Evolutionary conservation across 2,329 filamentous ascomycete genomes (phyloP).

Genomic region (Sporothrix phasma): DNA sequence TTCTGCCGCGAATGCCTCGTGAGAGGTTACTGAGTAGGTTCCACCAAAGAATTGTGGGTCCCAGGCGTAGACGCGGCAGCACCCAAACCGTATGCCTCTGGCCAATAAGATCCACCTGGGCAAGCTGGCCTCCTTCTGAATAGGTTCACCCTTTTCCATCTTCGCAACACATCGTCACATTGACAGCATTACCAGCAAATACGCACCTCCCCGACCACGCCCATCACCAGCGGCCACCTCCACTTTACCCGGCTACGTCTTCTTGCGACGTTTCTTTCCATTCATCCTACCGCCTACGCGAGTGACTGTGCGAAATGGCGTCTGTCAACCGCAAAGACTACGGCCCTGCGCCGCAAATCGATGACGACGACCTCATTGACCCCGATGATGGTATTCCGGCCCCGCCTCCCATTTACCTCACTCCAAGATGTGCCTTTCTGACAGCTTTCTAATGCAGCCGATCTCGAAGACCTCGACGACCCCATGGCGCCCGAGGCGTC

Average conservation of each 20-base stretch:
- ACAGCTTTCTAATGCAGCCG: slow-evolving; percentile 40
- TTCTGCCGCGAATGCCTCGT: not conserved
- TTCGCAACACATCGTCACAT: not conserved
- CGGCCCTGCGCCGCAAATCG: slow-evolving; percentile 48
- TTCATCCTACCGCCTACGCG: not conserved
- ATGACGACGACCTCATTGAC: slow-evolving; percentile 66
- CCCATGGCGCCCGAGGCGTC: slow-evolving; percentile 57
- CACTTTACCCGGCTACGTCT: not conserved
- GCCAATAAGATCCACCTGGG: not conserved
- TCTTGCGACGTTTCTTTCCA: not conserved
- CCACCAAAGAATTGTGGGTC: not conserved
- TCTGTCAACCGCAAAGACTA: slow-evolving; percentile 42
- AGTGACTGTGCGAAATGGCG: slow-evolving; percentile 30
- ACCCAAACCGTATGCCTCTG: not conserved
- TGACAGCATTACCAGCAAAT: not conserved
- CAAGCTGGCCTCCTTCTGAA: not conserved
- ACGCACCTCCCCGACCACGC: not conserved
- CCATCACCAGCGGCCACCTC: not conserved
- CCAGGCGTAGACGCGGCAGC: slow-evolving; percentile 2
- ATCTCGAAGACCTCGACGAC: slow-evolving; percentile 88
- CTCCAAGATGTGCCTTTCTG: not conserved
- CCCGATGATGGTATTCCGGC: slow-evolving; percentile 57
- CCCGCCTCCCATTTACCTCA: not conserved
- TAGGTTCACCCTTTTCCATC: slow-evolving; percentile 5
- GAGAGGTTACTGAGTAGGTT: not conserved